A percentile compares a stretch with the other conserved stretches of the same genome.
Evolutionary conservation across 2,329 filamentous ascomycete species (phyloP).

Genomic region (Alternaria sp.): DNA sequence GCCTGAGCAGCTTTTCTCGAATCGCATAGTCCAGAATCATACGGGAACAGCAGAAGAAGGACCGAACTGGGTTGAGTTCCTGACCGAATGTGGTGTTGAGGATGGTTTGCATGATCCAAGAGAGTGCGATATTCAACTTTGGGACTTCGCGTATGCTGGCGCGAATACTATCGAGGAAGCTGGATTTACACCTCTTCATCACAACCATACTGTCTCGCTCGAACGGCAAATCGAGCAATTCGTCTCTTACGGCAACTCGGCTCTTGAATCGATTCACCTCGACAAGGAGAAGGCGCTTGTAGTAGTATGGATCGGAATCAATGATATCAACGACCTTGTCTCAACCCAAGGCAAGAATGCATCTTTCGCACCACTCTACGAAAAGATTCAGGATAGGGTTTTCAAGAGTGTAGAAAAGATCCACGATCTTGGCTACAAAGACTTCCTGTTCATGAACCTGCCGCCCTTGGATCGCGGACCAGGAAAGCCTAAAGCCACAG

Average conservation of each 20-base stretch:
- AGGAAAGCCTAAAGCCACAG: conserved; percentile 55
- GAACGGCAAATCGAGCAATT: conserved; percentile 63
- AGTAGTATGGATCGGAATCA: conserved; percentile 65
- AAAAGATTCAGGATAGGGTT: conserved; percentile 53
- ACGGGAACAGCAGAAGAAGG: conserved; percentile 59
- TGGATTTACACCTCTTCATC: conserved; percentile 58
- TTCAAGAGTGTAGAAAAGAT: conserved; percentile 56
- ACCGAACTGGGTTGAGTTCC: conserved; percentile 64
- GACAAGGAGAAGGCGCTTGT: conserved; percentile 56
- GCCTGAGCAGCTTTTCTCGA: conserved; percentile 54
- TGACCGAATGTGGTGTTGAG: conserved; percentile 61
- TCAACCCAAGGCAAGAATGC: conserved; percentile 51
- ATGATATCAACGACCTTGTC: conserved; percentile 63
- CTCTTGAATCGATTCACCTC: conserved; percentile 43
- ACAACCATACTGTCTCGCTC: conserved; percentile 60
- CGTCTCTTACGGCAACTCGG: conserved; percentile 55
- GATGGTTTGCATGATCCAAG: conserved; percentile 56
- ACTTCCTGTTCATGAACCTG: conserved; percentile 62
- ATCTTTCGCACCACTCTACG: conserved; percentile 58
- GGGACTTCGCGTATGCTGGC: conserved; percentile 66
- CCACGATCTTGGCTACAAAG: conserved; percentile 55
- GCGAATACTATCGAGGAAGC: conserved; percentile 57
- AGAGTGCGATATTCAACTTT: conserved; percentile 59
- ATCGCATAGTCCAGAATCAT: conserved; percentile 63
- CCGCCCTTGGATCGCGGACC: conserved; percentile 60